Conservation (phyloP, 1,284 basidiomycete species). For the Puccinia horiana region DNA sequence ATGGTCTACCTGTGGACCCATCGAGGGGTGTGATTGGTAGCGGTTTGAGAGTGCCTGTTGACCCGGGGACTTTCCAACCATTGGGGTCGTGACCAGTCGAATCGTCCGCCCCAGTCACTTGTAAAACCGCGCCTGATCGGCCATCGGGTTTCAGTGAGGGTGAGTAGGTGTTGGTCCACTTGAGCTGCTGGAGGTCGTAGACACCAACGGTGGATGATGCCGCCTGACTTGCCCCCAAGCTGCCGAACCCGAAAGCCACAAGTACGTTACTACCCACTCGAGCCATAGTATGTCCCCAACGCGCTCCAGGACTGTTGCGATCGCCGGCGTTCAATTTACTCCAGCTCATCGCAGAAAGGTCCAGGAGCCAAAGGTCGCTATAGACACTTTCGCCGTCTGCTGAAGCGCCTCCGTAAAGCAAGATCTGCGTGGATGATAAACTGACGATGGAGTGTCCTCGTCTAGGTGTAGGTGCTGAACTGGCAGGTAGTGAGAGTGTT, state of each 20-base stretch:
- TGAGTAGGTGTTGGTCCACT: constrained; percentile 29
- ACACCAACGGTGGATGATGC: constrained; percentile 19
- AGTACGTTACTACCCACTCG: constrained; percentile 32
- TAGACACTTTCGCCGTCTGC: constrained; percentile 26
- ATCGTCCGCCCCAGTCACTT: background rate
- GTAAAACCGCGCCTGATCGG: background rate
- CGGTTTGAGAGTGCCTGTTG: constrained; percentile 7
- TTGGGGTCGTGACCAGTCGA: background rate
- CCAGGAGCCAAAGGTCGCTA: constrained; percentile 35
- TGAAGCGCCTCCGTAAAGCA: constrained; percentile 43
- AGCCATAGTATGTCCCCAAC: constrained; percentile 44
- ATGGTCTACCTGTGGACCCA: background rate
- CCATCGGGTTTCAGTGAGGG: background rate
- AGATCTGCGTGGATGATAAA: constrained; percentile 33
- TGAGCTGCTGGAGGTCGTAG: constrained; percentile 18
- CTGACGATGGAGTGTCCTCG: constrained; percentile 38
- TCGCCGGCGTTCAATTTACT: background rate
- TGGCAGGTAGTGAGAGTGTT: background rate
- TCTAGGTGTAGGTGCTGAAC: constrained; percentile 9
- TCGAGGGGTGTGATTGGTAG: background rate
- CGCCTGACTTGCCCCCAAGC: constrained; percentile 17
- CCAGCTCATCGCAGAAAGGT: constrained; percentile 34
- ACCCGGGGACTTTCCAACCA: constrained; percentile 35
- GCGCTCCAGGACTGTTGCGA: constrained; percentile 7
- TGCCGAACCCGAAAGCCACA: constrained; percentile 33